Evolutionary conservation across 352 stramenopile species (phyloP), one percentile per base, ranked within the genome.

Genomic region (Pythium scleroteichum): DNA sequence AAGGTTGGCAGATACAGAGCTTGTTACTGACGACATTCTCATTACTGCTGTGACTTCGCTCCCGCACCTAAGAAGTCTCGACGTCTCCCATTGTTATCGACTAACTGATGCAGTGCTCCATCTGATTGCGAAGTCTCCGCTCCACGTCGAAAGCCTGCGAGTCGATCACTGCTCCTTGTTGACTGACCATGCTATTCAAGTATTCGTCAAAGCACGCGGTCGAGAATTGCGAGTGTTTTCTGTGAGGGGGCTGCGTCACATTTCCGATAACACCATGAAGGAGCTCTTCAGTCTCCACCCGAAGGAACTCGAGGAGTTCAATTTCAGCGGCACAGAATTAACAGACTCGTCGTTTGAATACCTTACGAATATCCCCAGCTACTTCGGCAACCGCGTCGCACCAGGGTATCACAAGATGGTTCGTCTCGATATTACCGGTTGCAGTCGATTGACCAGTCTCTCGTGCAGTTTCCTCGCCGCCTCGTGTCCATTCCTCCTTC

Each of bases 401-500:
- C 70, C 67, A 8, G 71, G 67, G 13, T 90, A 90, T 38, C 67
- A 72, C 13, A 58, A 62, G 26, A 39, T 90, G 12, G n/a, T 40
- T 10, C 68, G 64, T 10, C 40, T 92, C 10, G 79, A 94, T 48
- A 62, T 94, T 19, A 86, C 81, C 1, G 76, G 72, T 2, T 90
- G 81, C 32, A 46, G 22, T 3, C 55, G 26, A 1, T 50, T 92
- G 29, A 90, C 82, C 6, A 78, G 75, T 27, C 68, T 91, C 7
- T 73, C 68, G 20, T 88, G 75, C 42, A 76, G 68, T 14, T 90
- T 74, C 67, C 80, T 94, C 26, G 68, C 78, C n/a, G 72, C 81
- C 2, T 73, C 78, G 1, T 90, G 78, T 70, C 82, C 85, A 35
- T 66, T 80, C 35, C 53, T 94, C 12, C 41, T 65, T 14, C 72